A percentile compares a stretch with the other conserved stretches of the same genome.
Conservation (phyloP, 2,329 filamentous ascomycete species). For the Pseudogymnoascus sp. region DNA sequence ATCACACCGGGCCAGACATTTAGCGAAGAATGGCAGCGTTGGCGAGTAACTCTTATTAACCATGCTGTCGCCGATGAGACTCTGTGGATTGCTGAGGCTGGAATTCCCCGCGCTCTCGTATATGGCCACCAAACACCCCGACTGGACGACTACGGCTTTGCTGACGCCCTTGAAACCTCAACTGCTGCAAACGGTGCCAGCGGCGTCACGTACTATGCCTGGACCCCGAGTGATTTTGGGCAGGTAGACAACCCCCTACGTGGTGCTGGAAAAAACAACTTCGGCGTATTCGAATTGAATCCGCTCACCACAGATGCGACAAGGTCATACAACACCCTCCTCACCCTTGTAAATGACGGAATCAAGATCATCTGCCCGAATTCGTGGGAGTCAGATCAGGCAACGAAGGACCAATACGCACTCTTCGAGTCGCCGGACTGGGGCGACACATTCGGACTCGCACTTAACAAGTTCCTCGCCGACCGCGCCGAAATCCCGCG, state of each 20-base stretch:
- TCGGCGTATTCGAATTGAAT: constrained; percentile 15
- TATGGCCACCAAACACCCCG: constrained; percentile 16
- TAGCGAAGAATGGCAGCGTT: constrained; percentile 16
- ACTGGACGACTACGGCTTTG: constrained; percentile 14
- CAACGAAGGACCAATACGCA: constrained; percentile 15
- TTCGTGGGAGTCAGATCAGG: constrained; percentile 15
- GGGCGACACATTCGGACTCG: constrained; percentile 14
- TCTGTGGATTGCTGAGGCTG: constrained; percentile 14
- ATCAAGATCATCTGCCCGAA: constrained; percentile 17
- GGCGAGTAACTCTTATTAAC: constrained; percentile 14
- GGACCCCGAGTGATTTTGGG: constrained; percentile 11
- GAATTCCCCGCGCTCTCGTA: constrained; percentile 13
- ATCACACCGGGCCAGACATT: constrained; percentile 13
- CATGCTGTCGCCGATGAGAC: constrained; percentile 15
- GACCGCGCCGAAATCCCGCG: constrained; percentile 13
- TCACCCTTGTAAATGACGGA: constrained; percentile 14
- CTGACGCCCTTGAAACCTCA: constrained; percentile 13
- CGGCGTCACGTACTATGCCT: constrained; percentile 15
- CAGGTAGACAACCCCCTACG: constrained; percentile 11
- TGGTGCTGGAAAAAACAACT: constrained; percentile 15
- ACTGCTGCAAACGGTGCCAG: constrained; percentile 16
- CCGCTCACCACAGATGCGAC: constrained; percentile 11
- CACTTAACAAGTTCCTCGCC: constrained; percentile 13
- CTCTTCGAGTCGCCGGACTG: constrained; percentile 15
- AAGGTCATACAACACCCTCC: constrained; percentile 10